A percentile compares a stretch with the other conserved stretches of the same genome.
phyloP scores from a whole-genome alignment of 495 filamentous ascomycete genomes.

The Penicillium coprophilum region DNA sequence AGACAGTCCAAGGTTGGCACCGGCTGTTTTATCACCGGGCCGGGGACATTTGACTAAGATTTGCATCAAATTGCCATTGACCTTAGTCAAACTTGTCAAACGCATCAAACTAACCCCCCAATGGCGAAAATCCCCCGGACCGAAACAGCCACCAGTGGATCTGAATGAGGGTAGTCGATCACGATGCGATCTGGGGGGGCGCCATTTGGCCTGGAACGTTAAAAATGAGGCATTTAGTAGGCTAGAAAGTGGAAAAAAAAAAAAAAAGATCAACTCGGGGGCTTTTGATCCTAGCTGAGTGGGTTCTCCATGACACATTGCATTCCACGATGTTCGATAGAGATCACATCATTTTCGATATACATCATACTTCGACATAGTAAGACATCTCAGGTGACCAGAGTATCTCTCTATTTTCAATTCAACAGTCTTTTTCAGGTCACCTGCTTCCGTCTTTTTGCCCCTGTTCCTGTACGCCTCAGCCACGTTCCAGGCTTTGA shows the following conservation, averaged over 20 bases:
- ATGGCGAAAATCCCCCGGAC: constrained; percentile 32
- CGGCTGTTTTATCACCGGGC: constrained; percentile 15
- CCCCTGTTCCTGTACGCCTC: constrained; percentile 11
- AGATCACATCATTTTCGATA: constrained; percentile 9
- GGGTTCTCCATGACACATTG: constrained; percentile 28
- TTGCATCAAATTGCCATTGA: not conserved
- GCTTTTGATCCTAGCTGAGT: not conserved
- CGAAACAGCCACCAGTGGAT: constrained; percentile 10
- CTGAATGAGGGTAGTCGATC: constrained; percentile 2
- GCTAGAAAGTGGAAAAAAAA: not conserved
- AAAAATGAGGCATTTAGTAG: constrained; percentile 17
- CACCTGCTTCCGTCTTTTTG: constrained; percentile 1
- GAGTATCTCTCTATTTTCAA: constrained; percentile 2
- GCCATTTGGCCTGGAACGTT: not conserved
- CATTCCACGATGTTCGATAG: constrained; percentile 27
- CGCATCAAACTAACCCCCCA: not conserved
- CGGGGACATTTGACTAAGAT: constrained; percentile 10
- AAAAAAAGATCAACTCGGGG: not conserved
- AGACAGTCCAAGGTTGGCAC: not conserved
- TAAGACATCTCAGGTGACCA: constrained; percentile 12
- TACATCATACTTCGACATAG: not conserved
- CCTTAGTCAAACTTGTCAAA: not conserved
- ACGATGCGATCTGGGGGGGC: constrained; percentile 7
- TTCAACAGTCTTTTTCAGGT: not conserved
- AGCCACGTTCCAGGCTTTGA: constrained; percentile 22